Evolutionary conservation across 192 early-diverging fungal genomes (phyloP), one percentile per base, ranked within the genome.

Genomic region (Coemansia sp.): DNA sequence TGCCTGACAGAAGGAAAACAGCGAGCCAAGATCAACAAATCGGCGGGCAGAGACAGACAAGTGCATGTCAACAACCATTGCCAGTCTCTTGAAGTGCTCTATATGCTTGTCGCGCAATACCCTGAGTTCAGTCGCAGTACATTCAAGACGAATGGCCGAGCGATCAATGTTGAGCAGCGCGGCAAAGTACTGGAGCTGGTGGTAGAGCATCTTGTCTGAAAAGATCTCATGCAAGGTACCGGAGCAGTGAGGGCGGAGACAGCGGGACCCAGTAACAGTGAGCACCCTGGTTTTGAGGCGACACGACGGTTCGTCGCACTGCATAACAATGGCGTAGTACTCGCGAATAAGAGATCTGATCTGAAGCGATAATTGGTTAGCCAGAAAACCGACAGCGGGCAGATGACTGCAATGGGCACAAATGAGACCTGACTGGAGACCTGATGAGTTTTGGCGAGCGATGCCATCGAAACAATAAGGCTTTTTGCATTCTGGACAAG

Each of bases 271-370:
- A 25, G 86, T 80, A 3, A 95, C 92, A 14, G 86, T 83, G 45
- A 93, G 71, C 55, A 84, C 71, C 28, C 90, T 85, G 5, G 94
- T 91, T 7, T 74, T 59, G 31, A 87, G 84, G 4, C 59, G 68
- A 67, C 95, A 96, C 5, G 82, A 74, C 5, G 85, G 72, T 55
- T 96, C 93, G 61, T 96, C 93, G 80, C 97, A 99, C 30, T 87
- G 61, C 36, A 89, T 67, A 72, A 80, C 86, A 18, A 89, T 86
- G n/a, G 89, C 67, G 72, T 93, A 89, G 77, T 93, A 98, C 49
- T 75, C 73, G 34, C 84, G 75, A 20, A 98, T 86, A 40, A 88
- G 76, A 0, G 45, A 49, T 40, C 93, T 85, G 56, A 98, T 93
- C 10, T 77, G 77, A 8, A 79, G 22, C 7, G 77, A 72, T 16